These are phyloP conservation scores for Phytopythium helicoides DNA, from an alignment of 352 stramenopile species.

Conservation along the genomic window DNA sequence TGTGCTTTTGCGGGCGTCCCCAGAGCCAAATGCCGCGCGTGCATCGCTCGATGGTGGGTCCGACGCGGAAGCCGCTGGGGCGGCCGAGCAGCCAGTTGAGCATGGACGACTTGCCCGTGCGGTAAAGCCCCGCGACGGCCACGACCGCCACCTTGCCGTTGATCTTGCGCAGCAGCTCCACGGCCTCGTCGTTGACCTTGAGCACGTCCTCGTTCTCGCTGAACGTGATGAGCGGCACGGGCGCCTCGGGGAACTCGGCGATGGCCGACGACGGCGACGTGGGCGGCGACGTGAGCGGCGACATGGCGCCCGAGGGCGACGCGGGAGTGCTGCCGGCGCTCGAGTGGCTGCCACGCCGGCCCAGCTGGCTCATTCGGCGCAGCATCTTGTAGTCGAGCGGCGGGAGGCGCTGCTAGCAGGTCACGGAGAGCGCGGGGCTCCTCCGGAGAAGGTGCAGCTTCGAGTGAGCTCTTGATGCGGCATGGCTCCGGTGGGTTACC, in stretches of 20 bases:
- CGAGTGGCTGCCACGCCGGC: constrained; percentile 4
- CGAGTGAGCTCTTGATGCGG: too few relatives aligned
- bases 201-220: constrained; percentile 79
- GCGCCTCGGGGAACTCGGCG: constrained; percentile 66
- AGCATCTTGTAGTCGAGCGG: background rate
- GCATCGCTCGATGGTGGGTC: constrained; percentile 78
- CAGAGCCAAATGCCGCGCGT: constrained; percentile 89
- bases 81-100: constrained; percentile 84
- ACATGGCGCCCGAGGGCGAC: background rate
- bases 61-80: constrained; percentile 72
- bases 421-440: too few relatives aligned
- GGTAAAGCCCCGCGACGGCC: constrained; percentile 84
- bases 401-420: too few relatives aligned
- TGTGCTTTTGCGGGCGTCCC: constrained; percentile 58
- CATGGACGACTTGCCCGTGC: constrained; percentile 87
- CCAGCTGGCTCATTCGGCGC: constrained; percentile 5
- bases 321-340: constrained; percentile 1
- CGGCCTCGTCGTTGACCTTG: constrained; percentile 76
- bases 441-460: background rate
- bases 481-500: too few relatives aligned
- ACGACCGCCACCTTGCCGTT: constrained; percentile 76
- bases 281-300: constrained; percentile 14
- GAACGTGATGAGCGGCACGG: constrained; percentile 85
- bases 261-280: constrained; percentile 22
- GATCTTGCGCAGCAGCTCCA: constrained; percentile 64